Conservation (phyloP, 1,284 basidiomycete genomes). For the Moesziomyces globuligerus region DNA sequence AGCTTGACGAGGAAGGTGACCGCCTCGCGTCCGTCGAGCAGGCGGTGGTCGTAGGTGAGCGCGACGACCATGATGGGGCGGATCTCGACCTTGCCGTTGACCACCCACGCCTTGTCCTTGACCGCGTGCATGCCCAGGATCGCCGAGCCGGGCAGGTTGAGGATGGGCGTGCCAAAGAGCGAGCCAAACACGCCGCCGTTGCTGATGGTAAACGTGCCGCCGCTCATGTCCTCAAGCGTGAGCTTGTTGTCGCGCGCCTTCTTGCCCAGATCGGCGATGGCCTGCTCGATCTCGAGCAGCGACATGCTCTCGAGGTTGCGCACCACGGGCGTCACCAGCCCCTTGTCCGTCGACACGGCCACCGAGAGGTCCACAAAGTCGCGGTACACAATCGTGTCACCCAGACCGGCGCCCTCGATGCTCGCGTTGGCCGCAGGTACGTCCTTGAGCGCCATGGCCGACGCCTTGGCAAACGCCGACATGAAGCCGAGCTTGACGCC, state of each 20-base stretch:
- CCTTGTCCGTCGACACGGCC: slow-evolving; percentile 96
- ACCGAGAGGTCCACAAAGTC: slow-evolving; percentile 78
- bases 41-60: slow-evolving; percentile 93
- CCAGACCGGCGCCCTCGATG: slow-evolving; percentile 76
- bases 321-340: slow-evolving; percentile 94
- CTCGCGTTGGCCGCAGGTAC: slow-evolving; percentile 94
- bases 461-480: slow-evolving; percentile 94
- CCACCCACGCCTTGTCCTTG: slow-evolving; percentile 92
- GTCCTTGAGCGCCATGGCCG: slow-evolving; percentile 85
- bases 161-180: slow-evolving; percentile 89
- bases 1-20: slow-evolving; percentile 93
- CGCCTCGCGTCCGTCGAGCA: slow-evolving; percentile 95
- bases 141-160: slow-evolving; percentile 94
- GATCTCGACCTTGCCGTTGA: slow-evolving; percentile 76
- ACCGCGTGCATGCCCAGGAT: slow-evolving; percentile 97
- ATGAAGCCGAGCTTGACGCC: slow-evolving; percentile 99
- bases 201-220: slow-evolving; percentile 97
- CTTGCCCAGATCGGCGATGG: slow-evolving; percentile 87
- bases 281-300: slow-evolving; percentile 91
- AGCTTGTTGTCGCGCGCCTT: slow-evolving; percentile 97
- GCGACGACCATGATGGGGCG: slow-evolving; percentile 89
- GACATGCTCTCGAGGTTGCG: slow-evolving; percentile 88
- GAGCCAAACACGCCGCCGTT: slow-evolving; percentile 99
- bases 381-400: slow-evolving; percentile 92
- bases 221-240: slow-evolving; percentile 84